These are phyloP conservation scores for Filobasidium floriforme DNA, from an alignment of 768 basidiomycete genomes.

Conservation along the genomic window DNA sequence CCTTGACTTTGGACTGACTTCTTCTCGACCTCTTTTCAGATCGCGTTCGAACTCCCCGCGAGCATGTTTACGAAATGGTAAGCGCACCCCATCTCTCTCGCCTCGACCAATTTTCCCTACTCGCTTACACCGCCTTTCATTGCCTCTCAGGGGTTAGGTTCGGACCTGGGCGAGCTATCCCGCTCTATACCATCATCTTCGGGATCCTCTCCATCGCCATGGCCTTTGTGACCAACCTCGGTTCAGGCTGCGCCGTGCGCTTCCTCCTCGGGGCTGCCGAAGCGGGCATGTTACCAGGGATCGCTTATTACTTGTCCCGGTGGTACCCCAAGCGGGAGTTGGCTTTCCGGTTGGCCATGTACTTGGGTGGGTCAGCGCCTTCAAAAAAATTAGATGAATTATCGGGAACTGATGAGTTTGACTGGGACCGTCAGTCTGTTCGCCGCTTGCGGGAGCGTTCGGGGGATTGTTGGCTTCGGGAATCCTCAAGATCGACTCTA, in stretches of 20 bases:
- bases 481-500: conserved; percentile 18
- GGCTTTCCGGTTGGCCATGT: conserved; percentile 12
- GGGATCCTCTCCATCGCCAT: conserved; percentile 15
- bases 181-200: conserved; percentile 16
- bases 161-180: conserved; percentile 17
- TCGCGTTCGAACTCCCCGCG: conserved; percentile 15
- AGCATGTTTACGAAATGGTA: conserved; percentile 23
- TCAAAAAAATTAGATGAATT: neutral
- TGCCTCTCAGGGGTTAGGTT: neutral
- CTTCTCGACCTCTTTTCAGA: neutral
- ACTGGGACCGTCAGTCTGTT: conserved; percentile 2
- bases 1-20: neutral
- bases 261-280: conserved; percentile 20
- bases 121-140: neutral
- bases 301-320: conserved; percentile 18
- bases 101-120: neutral
- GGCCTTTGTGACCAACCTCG: conserved; percentile 16
- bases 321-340: conserved; percentile 20
- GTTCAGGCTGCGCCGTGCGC: conserved; percentile 7
- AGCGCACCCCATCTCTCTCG: neutral
- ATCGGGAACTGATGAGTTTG: neutral
- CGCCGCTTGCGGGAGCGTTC: conserved; percentile 18
- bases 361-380: conserved; percentile 1
- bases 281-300: conserved; percentile 19
- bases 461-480: conserved; percentile 32